Percentiles rank a stretch among this genome's conserved stretches.
Conservation (phyloP, 768 basidiomycete species). For the Boletus subcaerulescens region DNA sequence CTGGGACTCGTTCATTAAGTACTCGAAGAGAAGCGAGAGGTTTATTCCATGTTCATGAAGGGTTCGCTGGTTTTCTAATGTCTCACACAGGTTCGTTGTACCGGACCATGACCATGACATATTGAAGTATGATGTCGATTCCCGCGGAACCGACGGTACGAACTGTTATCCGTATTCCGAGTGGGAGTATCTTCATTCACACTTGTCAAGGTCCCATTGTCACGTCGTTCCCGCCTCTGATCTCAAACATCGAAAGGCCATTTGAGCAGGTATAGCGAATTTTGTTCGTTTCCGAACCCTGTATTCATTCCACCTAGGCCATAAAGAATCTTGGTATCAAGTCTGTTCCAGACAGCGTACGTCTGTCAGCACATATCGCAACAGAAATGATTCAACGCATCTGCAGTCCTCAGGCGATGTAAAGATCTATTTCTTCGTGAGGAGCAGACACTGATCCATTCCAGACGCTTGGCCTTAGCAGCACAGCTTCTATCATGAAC, state of each 20-base stretch:
- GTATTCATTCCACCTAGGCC: neutral
- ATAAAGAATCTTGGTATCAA: neutral
- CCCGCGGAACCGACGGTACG: neutral
- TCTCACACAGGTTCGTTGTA: neutral
- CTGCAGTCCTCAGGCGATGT: neutral
- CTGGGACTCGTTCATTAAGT: constrained; percentile 2
- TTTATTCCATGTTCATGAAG: neutral
- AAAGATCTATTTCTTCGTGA: neutral
- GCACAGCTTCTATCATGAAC: neutral
- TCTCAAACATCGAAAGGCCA: neutral
- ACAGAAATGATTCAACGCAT: neutral
- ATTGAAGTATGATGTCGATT: neutral
- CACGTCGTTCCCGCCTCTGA: neutral
- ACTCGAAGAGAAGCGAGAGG: constrained; percentile 5
- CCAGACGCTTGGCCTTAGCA: neutral
- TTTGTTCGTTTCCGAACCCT: neutral
- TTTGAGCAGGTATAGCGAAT: neutral
- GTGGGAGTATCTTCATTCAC: neutral
- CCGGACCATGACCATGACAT: constrained; percentile 1
- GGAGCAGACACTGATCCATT: neutral
- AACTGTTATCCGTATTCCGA: neutral
- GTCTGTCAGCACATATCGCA: neutral
- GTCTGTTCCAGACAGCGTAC: neutral
- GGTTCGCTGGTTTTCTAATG: neutral
- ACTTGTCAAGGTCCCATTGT: neutral